Evolutionary conservation across 208 protist species (phyloP), one percentile per base, ranked within the genome.

Genomic region (Trichomonas vaginalis): DNA sequence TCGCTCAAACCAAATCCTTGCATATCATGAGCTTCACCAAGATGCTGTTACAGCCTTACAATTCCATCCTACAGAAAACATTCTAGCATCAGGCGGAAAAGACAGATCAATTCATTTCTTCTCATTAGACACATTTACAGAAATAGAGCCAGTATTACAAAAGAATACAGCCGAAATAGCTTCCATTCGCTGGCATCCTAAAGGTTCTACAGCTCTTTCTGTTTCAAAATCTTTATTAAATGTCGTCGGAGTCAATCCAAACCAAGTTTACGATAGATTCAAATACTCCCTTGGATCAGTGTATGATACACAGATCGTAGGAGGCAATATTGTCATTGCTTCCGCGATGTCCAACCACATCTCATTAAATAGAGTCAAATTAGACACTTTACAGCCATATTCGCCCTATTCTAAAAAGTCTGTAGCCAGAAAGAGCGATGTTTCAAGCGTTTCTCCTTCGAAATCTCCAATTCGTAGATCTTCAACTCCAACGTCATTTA

Each of bases 21-120:
- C 45, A 0, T 48, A 92, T n/a, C 46, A 48, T 32, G 45, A 48
- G 2, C 1, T 14, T 1, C 86, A 92, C 37, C 42, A 42, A 51
- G 86, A 92, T 51, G 14, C 45, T 92, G 86, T 92, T 17, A 92
- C 86, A 51, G 14, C 40, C 8, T 17, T 92, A 17, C 10, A 35
- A 15, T 92, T 92, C 37, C 86, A 92, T 92, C 86, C 86, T 51
- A 92, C 45, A 35, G 86, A 92, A 27, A 42, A 42, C 21, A 51
- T 92, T 51, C 45, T 92, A 15, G 45, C 46, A 8, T 45, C n/a
- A 8, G 12, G 45, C 17, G 17, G n/a, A 40, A 39, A n/a, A n/a
- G 86, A 92, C n/a, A 23, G 86, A 51, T 92, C 86, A 39, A 92
- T 92, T 51, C 40, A 45, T 48, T 92, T 92, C 37, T 92, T 51